These are phyloP conservation scores for Tetraselmis chui DNA, from an alignment of 139 green algal genomes.

Conservation along the genomic window DNA sequence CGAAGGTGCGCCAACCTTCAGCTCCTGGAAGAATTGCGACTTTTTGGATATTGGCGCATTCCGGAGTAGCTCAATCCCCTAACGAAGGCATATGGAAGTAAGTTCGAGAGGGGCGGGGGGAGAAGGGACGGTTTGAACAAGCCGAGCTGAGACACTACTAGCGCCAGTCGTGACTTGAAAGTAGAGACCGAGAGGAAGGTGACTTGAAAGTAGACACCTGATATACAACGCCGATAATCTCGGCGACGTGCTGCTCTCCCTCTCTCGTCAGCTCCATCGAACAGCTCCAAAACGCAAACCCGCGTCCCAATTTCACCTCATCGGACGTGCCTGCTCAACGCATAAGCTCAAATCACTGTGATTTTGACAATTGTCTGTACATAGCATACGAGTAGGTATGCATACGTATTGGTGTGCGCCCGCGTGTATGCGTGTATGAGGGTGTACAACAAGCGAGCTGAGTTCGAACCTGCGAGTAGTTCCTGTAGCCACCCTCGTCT, in stretches of 20 bases:
- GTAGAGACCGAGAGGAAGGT: too few species aligned
- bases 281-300: constrained; percentile 41
- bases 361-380: too few species aligned
- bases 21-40: background rate
- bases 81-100: too few species aligned
- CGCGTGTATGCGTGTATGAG: too few species aligned
- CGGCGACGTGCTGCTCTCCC: constrained; percentile 9
- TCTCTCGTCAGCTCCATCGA: constrained; percentile 29
- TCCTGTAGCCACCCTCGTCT: constrained; percentile 11
- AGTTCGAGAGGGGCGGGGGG: too few species aligned
- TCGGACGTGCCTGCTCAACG: constrained; percentile 16
- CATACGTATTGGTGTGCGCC: too few species aligned
- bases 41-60: background rate
- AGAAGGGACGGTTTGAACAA: too few species aligned
- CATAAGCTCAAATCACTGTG: too few species aligned
- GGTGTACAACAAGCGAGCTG: too few species aligned
- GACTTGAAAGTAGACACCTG: constrained; percentile 1
- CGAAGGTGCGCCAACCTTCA: background rate
- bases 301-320: constrained; percentile 17
- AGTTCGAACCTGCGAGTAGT: background rate
- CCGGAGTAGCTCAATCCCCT: background rate
- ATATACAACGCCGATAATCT: constrained; percentile 26
- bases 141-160: too few species aligned
- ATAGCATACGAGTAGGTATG: too few species aligned
- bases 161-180: too few species aligned